Conservation (phyloP, 345 rosid species). For the Linum trigynum region DNA sequence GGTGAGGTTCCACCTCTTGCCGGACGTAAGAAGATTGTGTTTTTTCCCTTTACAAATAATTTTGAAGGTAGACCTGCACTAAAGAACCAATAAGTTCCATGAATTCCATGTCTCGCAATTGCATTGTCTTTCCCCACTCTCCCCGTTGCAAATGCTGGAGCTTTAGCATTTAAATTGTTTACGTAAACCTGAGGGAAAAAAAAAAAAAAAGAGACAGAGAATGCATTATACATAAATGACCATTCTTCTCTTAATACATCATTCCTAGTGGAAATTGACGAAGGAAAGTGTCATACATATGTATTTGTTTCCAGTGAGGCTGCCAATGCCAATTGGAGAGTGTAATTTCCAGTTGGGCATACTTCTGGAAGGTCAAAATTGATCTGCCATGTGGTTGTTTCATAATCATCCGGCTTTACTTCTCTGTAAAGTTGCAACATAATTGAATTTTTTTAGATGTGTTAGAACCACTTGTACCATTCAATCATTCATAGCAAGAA, state of each 20-base stretch:
- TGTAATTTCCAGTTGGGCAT: constrained; percentile 29
- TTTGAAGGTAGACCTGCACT: constrained; percentile 32
- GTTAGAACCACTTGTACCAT: neutral
- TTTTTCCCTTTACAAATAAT: constrained; percentile 32
- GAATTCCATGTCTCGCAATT: constrained; percentile 80
- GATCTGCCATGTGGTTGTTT: constrained; percentile 63
- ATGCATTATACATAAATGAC: neutral
- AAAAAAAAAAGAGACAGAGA: neutral
- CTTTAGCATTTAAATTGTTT: constrained; percentile 21
- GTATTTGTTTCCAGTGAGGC: constrained; percentile 37
- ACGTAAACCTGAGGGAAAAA: constrained; percentile 33
- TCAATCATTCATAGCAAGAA: neutral
- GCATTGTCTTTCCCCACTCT: constrained; percentile 63
- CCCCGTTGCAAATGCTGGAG: constrained; percentile 40
- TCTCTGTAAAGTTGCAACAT: constrained; percentile 21
- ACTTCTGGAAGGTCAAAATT: constrained; percentile 32
- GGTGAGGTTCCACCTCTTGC: constrained; percentile 21
- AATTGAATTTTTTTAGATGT: neutral
- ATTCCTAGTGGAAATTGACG: too few relatives aligned
- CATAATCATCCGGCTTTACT: constrained; percentile 16
- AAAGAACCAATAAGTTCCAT: constrained; percentile 60
- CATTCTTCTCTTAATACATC: neutral
- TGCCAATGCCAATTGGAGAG: constrained; percentile 65
- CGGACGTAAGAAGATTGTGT: constrained; percentile 53
- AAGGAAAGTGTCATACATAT: too few relatives aligned